Evolutionary conservation across 495 filamentous ascomycete species (phyloP).

Genomic region (Evansstolkia leycettana): DNA sequence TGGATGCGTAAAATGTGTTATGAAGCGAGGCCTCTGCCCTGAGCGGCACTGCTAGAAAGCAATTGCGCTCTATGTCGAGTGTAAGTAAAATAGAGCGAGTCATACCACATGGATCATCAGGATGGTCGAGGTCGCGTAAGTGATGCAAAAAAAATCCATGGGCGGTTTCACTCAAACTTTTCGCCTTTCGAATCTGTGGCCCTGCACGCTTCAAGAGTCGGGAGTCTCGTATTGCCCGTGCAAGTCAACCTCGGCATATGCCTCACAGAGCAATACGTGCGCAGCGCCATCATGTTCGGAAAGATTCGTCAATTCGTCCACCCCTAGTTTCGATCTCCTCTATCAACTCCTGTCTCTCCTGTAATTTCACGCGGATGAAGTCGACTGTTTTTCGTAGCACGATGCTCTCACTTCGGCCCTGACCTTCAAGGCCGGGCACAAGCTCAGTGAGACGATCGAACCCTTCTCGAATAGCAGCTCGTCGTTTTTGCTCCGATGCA

Average conservation of each 20-base stretch:
- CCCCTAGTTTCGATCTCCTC: slow-evolving; percentile 48
- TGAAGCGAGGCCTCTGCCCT: no score
- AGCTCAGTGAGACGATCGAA: slow-evolving; percentile 75
- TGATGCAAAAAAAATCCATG: no score
- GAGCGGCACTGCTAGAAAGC: no score
- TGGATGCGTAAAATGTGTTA: no score
- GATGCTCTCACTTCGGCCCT: slow-evolving; percentile 73
- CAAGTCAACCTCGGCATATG: slow-evolving; percentile 8
- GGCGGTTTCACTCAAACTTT: no score
- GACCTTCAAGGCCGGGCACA: slow-evolving; percentile 72
- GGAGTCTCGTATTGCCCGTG: no score
- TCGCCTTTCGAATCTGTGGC: no score
- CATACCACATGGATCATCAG: no score
- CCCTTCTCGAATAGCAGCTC: slow-evolving; percentile 73
- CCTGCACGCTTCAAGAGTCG: no score
- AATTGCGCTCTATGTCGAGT: no score
- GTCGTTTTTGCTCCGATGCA: slow-evolving; percentile 78
- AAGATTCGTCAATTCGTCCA: slow-evolving; percentile 38
- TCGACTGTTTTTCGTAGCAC: slow-evolving; percentile 68
- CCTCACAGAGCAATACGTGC: neutral
- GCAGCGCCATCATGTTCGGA: slow-evolving; percentile 19
- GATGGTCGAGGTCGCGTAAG: no score
- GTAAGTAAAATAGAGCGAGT: no score
- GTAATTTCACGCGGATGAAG: slow-evolving; percentile 54
- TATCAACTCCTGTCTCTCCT: slow-evolving; percentile 49